These are phyloP conservation scores for Fusarium euwallaceae DNA, from an alignment of 2,329 filamentous ascomycete species.

Conservation along the genomic window DNA sequence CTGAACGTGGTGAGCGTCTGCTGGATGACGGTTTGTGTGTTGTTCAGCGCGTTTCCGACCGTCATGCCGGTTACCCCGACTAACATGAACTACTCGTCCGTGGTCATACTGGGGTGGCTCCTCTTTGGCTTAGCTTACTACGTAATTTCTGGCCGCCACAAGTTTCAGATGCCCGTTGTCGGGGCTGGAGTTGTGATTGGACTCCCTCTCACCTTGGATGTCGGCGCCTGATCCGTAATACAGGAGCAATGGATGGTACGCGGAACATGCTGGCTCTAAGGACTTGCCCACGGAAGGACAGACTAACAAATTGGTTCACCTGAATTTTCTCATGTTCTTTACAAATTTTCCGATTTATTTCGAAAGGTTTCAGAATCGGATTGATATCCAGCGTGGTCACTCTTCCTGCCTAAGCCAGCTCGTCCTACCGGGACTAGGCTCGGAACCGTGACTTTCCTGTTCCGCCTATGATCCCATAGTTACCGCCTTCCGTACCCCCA, in stretches of 20 bases:
- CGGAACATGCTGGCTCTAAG: not conserved
- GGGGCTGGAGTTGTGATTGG: not conserved
- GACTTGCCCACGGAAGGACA: not conserved
- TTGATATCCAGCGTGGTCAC: not conserved
- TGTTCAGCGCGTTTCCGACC: conserved; percentile 15
- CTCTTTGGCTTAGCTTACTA: not conserved
- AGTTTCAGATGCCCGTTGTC: not conserved
- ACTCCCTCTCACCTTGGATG: not conserved
- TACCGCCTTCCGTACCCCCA: not conserved
- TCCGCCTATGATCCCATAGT: not conserved
- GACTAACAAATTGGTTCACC: not conserved
- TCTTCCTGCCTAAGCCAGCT: no score
- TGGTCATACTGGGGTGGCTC: not conserved
- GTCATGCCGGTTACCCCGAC: conserved; percentile 11
- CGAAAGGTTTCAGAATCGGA: not conserved
- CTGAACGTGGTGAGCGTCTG: not conserved
- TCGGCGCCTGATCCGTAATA: not conserved
- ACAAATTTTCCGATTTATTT: not conserved
- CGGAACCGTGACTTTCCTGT: not conserved
- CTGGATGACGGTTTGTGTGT: not conserved
- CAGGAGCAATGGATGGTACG: not conserved
- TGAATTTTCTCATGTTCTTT: not conserved
- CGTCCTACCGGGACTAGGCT: not conserved
- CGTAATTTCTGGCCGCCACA: not conserved
- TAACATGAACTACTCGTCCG: conserved; percentile 23